Conservation (phyloP, 73 alveolate genomes). For the Urostyla sp. region DNA sequence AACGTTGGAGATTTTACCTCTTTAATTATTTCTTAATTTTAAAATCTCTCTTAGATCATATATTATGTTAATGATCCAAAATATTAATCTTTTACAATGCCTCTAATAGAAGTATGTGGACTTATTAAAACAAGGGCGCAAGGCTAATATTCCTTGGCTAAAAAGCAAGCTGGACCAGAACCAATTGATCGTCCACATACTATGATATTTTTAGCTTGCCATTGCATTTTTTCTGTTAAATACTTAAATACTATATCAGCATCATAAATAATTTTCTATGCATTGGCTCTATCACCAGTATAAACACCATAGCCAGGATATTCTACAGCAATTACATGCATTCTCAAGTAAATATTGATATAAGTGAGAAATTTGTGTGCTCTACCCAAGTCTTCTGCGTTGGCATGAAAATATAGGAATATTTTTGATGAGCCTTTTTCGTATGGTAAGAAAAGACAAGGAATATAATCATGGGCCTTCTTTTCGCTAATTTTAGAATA, state of each 20-base stretch:
- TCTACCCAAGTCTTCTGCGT: slow-evolving; percentile 59
- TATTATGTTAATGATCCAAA: slow-evolving; percentile 22
- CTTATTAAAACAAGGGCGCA: slow-evolving; percentile 80
- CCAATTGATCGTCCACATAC: slow-evolving; percentile 97
- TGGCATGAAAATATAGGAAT: slow-evolving; percentile 60
- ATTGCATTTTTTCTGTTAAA: slow-evolving; percentile 68
- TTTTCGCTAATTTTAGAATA: not conserved
- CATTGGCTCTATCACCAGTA: slow-evolving; percentile 70
- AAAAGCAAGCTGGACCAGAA: slow-evolving; percentile 92
- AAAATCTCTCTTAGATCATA: slow-evolving; percentile 62
- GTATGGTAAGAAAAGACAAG: slow-evolving; percentile 38
- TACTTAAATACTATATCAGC: slow-evolving; percentile 89
- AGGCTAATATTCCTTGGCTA: slow-evolving; percentile 80
- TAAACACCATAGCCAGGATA: slow-evolving; percentile 73
- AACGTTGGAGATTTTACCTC: slow-evolving; percentile 61
- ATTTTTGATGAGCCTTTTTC: slow-evolving; percentile 52
- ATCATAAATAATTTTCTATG: slow-evolving; percentile 81
- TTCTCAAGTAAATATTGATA: slow-evolving; percentile 9
- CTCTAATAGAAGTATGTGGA: slow-evolving; percentile 88
- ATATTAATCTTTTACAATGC: slow-evolving; percentile 73
- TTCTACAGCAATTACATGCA: slow-evolving; percentile 64
- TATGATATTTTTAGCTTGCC: slow-evolving; percentile 81
- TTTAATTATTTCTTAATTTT: slow-evolving; percentile 59
- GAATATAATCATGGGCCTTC: slow-evolving; percentile 20
- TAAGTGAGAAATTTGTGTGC: slow-evolving; percentile 23